These are phyloP conservation scores for Talaromyces verruculosus DNA, from an alignment of 2,329 filamentous ascomycete species.

Conservation along the genomic window DNA sequence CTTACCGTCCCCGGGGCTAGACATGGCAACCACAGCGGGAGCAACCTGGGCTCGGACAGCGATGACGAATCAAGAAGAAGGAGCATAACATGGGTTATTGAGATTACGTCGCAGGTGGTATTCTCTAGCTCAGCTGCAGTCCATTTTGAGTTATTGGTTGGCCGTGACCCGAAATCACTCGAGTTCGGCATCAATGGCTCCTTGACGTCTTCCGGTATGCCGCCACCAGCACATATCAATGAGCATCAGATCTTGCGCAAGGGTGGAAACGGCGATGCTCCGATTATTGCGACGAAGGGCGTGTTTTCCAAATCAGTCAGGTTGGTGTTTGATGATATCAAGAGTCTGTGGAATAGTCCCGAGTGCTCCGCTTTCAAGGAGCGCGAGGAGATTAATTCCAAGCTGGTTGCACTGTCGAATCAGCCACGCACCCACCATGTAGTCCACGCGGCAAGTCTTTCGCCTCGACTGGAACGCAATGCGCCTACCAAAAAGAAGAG, in stretches of 20 bases:
- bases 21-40: slow-evolving; percentile 39
- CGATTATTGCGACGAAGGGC: slow-evolving; percentile 66
- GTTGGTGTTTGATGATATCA: slow-evolving; percentile 82
- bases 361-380: slow-evolving; percentile 65
- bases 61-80: slow-evolving; percentile 34
- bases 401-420: slow-evolving; percentile 27
- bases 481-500: slow-evolving; percentile 47
- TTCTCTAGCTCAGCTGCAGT: slow-evolving; percentile 89
- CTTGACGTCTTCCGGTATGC: slow-evolving; percentile 50
- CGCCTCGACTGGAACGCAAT: not conserved
- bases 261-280: slow-evolving; percentile 56
- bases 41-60: slow-evolving; percentile 30
- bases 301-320: slow-evolving; percentile 80
- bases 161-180: slow-evolving; percentile 80
- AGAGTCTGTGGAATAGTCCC: slow-evolving; percentile 89
- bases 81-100: slow-evolving; percentile 81
- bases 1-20: slow-evolving; percentile 38
- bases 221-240: slow-evolving; percentile 66
- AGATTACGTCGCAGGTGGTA: slow-evolving; percentile 87
- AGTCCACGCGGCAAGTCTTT: slow-evolving; percentile 5
- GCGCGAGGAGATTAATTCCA: slow-evolving; percentile 42
- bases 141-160: slow-evolving; percentile 81
- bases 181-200: slow-evolving; percentile 63
- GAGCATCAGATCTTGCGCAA: slow-evolving; percentile 70
- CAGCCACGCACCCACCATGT: slow-evolving; percentile 22